phyloP scores from a whole-genome alignment of 2,329 filamentous ascomycete genomes.

The Pseudocercospora fuligena region DNA sequence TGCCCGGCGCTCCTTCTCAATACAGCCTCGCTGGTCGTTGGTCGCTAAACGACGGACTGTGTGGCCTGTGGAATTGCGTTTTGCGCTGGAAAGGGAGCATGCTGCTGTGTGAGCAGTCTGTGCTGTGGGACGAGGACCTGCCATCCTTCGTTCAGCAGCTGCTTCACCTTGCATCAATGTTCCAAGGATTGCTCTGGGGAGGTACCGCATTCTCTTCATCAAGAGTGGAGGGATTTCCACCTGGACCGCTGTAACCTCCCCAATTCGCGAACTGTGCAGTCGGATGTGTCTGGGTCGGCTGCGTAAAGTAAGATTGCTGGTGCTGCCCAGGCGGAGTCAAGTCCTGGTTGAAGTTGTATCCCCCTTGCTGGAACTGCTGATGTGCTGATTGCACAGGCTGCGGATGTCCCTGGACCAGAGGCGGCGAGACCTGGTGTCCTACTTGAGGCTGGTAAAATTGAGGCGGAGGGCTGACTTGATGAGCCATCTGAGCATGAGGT shows the following conservation, averaged over 20 bases:
- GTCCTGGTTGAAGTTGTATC: conserved; percentile 24
- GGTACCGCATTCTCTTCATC: conserved; percentile 41
- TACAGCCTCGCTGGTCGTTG: not conserved
- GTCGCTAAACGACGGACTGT: not conserved
- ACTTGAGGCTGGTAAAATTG: conserved; percentile 21
- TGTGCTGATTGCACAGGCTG: conserved; percentile 21
- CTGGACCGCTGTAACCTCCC: conserved; percentile 36
- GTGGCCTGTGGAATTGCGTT: conserved; percentile 5
- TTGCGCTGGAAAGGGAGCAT: not conserved
- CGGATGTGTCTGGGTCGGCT: conserved; percentile 23
- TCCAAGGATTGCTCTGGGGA: conserved; percentile 34
- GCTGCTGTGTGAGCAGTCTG: not conserved
- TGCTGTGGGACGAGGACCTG: not conserved
- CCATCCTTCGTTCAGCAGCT: conserved; percentile 6
- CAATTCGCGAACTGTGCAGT: conserved; percentile 39
- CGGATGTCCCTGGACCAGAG: conserved; percentile 10
- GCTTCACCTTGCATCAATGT: conserved; percentile 17
- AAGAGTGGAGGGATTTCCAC: conserved; percentile 30
- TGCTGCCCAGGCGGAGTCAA: conserved; percentile 15
- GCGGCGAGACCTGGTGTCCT: conserved; percentile 18
- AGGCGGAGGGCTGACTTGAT: conserved; percentile 29
- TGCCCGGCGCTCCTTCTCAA: not conserved
- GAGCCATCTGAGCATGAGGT: conserved; percentile 19
- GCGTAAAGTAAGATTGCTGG: conserved; percentile 16
- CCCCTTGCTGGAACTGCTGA: conserved; percentile 29